These are phyloP conservation scores for Debaryomyces castellii DNA, from an alignment of 805 yeast species.

Conservation along the genomic window DNA sequence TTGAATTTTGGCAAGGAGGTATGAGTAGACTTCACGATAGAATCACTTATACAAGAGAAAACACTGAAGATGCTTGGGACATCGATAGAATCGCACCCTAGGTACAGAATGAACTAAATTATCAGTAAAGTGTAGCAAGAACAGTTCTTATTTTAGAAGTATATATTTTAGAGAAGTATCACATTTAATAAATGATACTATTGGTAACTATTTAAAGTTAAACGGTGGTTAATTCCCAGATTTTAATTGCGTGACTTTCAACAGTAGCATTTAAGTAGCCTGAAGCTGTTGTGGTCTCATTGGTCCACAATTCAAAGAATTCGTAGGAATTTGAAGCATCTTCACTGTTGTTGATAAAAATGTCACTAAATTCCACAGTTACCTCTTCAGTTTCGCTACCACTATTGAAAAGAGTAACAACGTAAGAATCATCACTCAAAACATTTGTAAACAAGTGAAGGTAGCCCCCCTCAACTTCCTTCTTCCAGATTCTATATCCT, in stretches of 20 bases:
- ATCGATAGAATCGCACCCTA: constrained; percentile 69
- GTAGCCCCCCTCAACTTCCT: constrained; percentile 2
- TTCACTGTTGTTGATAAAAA: constrained; percentile 3
- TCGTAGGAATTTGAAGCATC: not conserved
- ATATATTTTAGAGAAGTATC: not conserved
- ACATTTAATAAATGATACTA: too few relatives aligned
- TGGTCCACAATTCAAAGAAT: constrained; percentile 7
- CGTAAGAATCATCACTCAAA: constrained; percentile 2
- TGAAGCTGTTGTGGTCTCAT: constrained; percentile 5
- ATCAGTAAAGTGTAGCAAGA: too few relatives aligned
- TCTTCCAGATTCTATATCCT: constrained; percentile 8
- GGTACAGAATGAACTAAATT: not conserved
- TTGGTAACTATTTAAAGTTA: not conserved
- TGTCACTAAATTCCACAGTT: constrained; percentile 4
- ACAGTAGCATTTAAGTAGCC: constrained; percentile 1
- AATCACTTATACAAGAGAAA: constrained; percentile 63
- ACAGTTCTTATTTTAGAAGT: too few relatives aligned
- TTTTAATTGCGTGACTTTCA: constrained; percentile 4
- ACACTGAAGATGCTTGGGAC: constrained; percentile 53
- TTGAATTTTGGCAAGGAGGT: constrained; percentile 98
- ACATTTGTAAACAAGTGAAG: constrained; percentile 5
- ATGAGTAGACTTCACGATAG: constrained; percentile 88
- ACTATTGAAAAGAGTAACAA: constrained; percentile 7
- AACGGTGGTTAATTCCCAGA: constrained; percentile 3
- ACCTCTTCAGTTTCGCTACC: constrained; percentile 3